These are phyloP conservation scores for Pilasporangium apinafurcum DNA, from an alignment of 352 stramenopile genomes.

Conservation along the genomic window DNA sequence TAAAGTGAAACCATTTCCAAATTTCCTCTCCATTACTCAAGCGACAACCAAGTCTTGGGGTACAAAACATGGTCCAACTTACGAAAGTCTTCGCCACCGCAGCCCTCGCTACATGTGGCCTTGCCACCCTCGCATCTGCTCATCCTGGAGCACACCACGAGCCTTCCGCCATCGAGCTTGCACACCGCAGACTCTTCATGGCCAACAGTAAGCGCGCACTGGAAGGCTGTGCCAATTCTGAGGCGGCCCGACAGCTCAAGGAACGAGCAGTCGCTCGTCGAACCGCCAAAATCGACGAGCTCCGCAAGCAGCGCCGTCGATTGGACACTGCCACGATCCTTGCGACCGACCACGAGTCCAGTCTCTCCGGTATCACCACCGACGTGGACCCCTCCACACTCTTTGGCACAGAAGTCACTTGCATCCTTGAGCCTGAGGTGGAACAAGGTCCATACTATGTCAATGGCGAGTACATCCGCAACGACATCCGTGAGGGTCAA, in stretches of 20 bases:
- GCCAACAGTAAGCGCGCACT: constrained; percentile 2
- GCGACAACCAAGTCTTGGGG: too few species aligned
- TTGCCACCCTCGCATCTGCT: too few species aligned
- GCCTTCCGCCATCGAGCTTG: too few species aligned
- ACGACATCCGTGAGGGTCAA: constrained; percentile 6
- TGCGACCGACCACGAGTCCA: constrained; percentile 5
- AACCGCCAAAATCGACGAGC: background rate
- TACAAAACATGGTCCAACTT: too few species aligned
- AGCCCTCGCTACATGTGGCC: too few species aligned
- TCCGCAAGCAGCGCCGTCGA: constrained; percentile 1
- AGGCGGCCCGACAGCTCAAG: constrained; percentile 2
- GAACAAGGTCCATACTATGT: constrained; percentile 9
- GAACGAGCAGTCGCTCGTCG: background rate
- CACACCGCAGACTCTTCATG: constrained; percentile 1
- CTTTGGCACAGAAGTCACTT: constrained; percentile 4
- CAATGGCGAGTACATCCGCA: constrained; percentile 4
- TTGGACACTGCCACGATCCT: constrained; percentile 1
- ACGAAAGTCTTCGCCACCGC: too few species aligned
- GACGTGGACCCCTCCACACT: background rate
- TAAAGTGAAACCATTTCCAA: too few species aligned
- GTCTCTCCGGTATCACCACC: background rate
- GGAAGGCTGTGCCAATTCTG: background rate
- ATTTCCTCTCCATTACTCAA: too few species aligned
- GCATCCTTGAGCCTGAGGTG: constrained; percentile 7
- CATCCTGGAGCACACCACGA: too few species aligned